A percentile compares a stretch with the other conserved stretches of the same genome.
These are phyloP conservation scores for Tephrocybe sp. DNA, from an alignment of 768 basidiomycete species.

Conservation along the genomic window DNA sequence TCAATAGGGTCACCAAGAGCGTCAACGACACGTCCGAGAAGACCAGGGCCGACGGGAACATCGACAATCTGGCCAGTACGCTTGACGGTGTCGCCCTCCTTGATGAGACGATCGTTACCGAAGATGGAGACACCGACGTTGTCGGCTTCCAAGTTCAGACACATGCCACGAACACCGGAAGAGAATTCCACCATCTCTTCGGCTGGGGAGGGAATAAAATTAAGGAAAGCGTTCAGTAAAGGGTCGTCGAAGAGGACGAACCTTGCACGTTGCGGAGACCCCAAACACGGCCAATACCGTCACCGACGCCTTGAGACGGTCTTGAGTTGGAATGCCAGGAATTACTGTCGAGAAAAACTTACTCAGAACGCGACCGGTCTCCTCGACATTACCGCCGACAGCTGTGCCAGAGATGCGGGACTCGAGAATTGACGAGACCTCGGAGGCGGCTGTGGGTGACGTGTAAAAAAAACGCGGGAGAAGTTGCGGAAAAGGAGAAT, in stretches of 20 bases:
- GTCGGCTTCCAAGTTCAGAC: constrained; percentile 99
- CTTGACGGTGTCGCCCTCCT: constrained; percentile 99
- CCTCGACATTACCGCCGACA: constrained; percentile 92
- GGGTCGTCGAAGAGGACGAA: constrained; percentile 26
- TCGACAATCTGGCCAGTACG: constrained; percentile 99
- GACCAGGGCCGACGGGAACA: constrained; percentile 95
- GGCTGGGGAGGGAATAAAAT: constrained; percentile 44
- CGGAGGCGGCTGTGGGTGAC: constrained; percentile 81
- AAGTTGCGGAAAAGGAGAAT: constrained; percentile 18
- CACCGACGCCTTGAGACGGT: constrained; percentile 80
- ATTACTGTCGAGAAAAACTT: constrained; percentile 30
- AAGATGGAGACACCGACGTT: constrained; percentile 99
- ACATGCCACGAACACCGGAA: constrained; percentile 99
- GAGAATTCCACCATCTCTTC: constrained; percentile 99
- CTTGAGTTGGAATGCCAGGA: constrained; percentile 17
- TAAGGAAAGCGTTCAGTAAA: background rate
- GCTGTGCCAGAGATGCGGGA: constrained; percentile 93
- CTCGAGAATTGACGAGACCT: constrained; percentile 99
- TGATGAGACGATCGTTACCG: constrained; percentile 96
- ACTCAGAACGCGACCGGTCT: constrained; percentile 99
- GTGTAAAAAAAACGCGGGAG: constrained; percentile 26
- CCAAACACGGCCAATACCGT: constrained; percentile 99
- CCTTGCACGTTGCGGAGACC: constrained; percentile 98
- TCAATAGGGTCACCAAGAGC: constrained; percentile 99
- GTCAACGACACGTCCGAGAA: constrained; percentile 98